These are phyloP conservation scores for Pleurotus tuber-regium DNA, from an alignment of 768 basidiomycete species.

Conservation along the genomic window DNA sequence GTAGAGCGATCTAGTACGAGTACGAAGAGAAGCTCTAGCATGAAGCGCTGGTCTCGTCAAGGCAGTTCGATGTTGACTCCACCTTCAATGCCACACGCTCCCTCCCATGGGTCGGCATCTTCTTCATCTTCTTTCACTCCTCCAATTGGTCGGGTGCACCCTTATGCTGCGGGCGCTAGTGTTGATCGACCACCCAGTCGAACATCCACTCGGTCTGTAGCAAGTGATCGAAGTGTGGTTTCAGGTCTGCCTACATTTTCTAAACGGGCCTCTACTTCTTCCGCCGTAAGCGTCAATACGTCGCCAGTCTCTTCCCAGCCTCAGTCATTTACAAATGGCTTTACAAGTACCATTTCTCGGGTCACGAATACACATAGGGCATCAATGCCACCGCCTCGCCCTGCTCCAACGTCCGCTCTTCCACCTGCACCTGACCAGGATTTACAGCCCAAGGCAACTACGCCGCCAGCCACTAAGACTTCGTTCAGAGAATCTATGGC, in stretches of 20 bases:
- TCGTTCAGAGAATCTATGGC: conserved; percentile 58
- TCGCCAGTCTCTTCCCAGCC: conserved; percentile 38
- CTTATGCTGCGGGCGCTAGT: conserved; percentile 23
- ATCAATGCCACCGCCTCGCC: conserved; percentile 72
- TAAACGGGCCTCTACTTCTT: conserved; percentile 52
- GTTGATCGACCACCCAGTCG: conserved; percentile 33
- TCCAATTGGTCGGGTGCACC: conserved; percentile 20
- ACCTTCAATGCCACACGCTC: conserved; percentile 39
- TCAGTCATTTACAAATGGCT: conserved; percentile 11
- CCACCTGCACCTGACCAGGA: conserved; percentile 14
- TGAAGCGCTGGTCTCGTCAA: conserved; percentile 56
- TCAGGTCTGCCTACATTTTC: conserved; percentile 49
- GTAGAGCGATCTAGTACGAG: conserved; percentile 37
- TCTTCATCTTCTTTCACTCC: conserved; percentile 22
- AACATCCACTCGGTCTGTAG: conserved; percentile 31
- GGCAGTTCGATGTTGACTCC: conserved; percentile 48
- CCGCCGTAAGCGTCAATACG: conserved; percentile 41
- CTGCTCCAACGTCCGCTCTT: conserved; percentile 53
- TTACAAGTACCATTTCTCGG: conserved; percentile 14
- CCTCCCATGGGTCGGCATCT: conserved; percentile 3
- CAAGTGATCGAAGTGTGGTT: conserved; percentile 41
- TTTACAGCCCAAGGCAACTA: conserved; percentile 2
- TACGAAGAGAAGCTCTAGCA: conserved; percentile 27
- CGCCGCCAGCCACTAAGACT: conserved; percentile 25
- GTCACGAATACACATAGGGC: conserved; percentile 41